These are phyloP conservation scores for Populus hybrid DNA, from an alignment of 441 rosid genomes.

Conservation along the genomic window DNA sequence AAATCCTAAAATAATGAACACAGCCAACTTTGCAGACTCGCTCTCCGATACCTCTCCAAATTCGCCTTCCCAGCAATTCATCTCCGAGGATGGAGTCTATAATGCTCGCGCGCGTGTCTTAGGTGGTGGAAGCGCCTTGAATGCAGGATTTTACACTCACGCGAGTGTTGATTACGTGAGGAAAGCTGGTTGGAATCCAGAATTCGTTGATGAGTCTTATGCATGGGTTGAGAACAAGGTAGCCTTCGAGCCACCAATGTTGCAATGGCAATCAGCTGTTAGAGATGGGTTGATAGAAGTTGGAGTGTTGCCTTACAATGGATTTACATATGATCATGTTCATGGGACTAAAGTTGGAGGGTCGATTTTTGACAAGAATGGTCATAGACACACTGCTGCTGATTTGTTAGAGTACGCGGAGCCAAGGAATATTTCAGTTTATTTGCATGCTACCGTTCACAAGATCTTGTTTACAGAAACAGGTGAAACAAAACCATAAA, in stretches of 20 bases:
- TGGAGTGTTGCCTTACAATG: conserved; percentile 71
- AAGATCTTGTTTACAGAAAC: conserved; percentile 44
- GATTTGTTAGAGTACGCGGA: conserved; percentile 66
- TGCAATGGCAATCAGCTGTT: conserved; percentile 84
- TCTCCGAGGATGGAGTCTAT: conserved; percentile 84
- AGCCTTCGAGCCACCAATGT: conserved; percentile 56
- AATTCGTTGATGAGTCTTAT: conserved; percentile 60
- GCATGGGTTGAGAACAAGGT: conserved; percentile 73
- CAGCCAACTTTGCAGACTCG: conserved; percentile 45
- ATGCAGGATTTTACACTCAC: conserved; percentile 80
- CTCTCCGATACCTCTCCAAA: conserved; percentile 54
- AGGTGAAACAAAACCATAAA: conserved; percentile 16
- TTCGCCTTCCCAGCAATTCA: conserved; percentile 75
- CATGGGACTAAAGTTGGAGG: conserved; percentile 86
- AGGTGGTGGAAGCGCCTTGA: conserved; percentile 76
- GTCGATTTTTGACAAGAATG: conserved; percentile 62
- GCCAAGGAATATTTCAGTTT: conserved; percentile 48
- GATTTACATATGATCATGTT: conserved; percentile 75
- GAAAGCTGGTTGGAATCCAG: conserved; percentile 58
- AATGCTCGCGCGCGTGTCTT: conserved; percentile 74
- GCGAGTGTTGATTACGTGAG: conserved; percentile 50
- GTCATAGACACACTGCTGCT: conserved; percentile 86
- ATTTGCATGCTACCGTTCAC: conserved; percentile 64
- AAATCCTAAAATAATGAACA: conserved; percentile 56
- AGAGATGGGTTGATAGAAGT: conserved; percentile 66